phyloP scores from a whole-genome alignment of 306 rosid species.

The Vigna trinervia region DNA sequence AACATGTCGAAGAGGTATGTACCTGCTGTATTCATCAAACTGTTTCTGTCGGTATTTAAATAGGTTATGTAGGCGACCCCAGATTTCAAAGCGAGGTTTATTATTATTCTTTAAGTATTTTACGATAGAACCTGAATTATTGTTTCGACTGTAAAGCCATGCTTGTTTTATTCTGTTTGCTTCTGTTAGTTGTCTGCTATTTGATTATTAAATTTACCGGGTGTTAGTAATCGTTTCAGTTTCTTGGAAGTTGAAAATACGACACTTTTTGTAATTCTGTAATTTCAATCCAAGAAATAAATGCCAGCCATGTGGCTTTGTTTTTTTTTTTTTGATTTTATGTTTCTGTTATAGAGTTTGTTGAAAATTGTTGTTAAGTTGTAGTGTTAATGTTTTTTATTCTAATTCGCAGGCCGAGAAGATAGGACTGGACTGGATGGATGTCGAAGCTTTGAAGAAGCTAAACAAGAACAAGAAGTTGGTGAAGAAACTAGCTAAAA shows the following conservation, averaged over 20 bases:
- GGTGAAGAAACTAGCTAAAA: conserved; percentile 85
- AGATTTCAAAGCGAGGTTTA: neutral
- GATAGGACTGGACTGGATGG: conserved; percentile 79
- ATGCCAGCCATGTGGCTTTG: neutral
- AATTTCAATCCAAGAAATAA: neutral
- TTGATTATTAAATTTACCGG: neutral
- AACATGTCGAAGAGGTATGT: conserved; percentile 71
- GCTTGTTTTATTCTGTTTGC: neutral
- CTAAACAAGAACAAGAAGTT: conserved; percentile 77
- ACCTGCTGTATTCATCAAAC: neutral
- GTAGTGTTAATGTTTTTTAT: neutral
- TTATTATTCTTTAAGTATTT: neutral
- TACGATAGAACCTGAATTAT: too few relatives aligned
- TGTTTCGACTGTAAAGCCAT: neutral
- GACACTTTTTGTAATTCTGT: neutral
- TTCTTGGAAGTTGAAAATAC: neutral
- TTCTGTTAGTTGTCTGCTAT: neutral
- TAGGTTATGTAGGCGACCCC: neutral
- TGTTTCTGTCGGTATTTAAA: neutral
- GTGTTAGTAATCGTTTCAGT: neutral
- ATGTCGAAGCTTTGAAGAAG: conserved; percentile 84
- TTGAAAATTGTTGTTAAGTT: too few relatives aligned
- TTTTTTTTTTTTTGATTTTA: neutral
- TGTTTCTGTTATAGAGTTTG: too few relatives aligned
- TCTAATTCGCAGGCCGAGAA: conserved; percentile 65